Evolutionary conservation across 129 eudicot genomes (phyloP), one percentile per base, ranked within the genome.

Genomic region (Flaveria robusta): DNA sequence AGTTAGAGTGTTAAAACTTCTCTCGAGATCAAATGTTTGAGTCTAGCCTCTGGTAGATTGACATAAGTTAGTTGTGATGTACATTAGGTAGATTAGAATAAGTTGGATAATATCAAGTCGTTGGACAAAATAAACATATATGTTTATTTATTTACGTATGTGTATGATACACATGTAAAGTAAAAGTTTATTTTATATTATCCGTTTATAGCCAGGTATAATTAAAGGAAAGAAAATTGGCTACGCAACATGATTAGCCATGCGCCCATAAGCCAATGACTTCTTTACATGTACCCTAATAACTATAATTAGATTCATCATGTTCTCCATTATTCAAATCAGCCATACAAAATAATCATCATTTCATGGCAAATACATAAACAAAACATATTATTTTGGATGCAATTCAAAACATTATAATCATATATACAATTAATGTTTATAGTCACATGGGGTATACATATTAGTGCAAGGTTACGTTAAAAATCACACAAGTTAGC

Each of bases 241-340:
- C 64, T 56, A 56, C 11, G 29, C 64, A 56, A 20, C 31, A 56
- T 34, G 39, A 34, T 56, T 56, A 56, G 64, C 26, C 62, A 54
- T 54, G 18, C 12, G 24, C 27, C 63, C 64, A 56, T 56, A 56
- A 27, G 64, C 64, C 64, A 56, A 56, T 10, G 8, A 59, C 18
- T 27, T 62, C 10, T 62, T 26, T 62, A 26, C 67, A 62, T 62
- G 42, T 62, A 27, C 67, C 31, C 15, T 60, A 60, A 55, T 55
- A 13, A 60, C 67, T 13, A 12, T 60, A 60, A 62, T 62, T 62
- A 56, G 14, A 22, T 56, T 56, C 64, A 56, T 56, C 64, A 56
- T 56, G 22, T 56, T 26, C 39, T 59, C 42, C 67, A 27, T 26
- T 62, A 62, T 13, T 13, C 29, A 13, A 62, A 62, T 27, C 1